These are phyloP conservation scores for Plasmodium sp. DNA, from an alignment of 169 alveolate genomes.

Conservation along the genomic window DNA sequence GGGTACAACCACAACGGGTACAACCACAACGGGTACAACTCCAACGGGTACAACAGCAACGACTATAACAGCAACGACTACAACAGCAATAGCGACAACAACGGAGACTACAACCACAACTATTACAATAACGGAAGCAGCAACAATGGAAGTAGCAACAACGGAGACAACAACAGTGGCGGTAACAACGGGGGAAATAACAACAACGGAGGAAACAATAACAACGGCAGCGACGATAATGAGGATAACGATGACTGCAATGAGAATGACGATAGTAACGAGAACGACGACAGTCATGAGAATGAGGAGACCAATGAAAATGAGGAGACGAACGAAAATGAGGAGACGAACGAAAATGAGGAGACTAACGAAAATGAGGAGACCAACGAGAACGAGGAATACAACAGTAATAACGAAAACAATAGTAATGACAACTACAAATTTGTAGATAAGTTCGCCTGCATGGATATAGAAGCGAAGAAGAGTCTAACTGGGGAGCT, in stretches of 20 bases:
- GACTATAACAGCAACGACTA: neutral
- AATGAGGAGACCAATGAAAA: neutral
- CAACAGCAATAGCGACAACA: neutral
- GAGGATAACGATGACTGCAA: neutral
- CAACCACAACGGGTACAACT: neutral
- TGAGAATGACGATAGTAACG: neutral
- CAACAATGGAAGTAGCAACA: neutral
- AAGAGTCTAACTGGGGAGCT: conserved; percentile 15
- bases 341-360: conserved; percentile 32
- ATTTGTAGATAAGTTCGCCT: conserved; percentile 22
- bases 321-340: neutral
- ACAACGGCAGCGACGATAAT: neutral
- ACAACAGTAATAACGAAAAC: conserved; percentile 32
- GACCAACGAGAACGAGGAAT: conserved; percentile 24
- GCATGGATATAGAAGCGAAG: conserved; percentile 9
- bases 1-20: neutral
- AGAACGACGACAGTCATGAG: neutral
- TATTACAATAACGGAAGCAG: neutral
- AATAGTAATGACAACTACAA: conserved; percentile 28
- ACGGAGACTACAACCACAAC: neutral
- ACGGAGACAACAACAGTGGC: neutral
- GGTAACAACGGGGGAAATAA: neutral
- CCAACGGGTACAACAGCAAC: neutral
- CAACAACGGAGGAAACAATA: neutral
- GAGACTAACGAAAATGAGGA: conserved; percentile 43